Base-by-base conservation (phyloP, 2,329 filamentous ascomycete genomes). In the Fusarium sororula region DNA sequence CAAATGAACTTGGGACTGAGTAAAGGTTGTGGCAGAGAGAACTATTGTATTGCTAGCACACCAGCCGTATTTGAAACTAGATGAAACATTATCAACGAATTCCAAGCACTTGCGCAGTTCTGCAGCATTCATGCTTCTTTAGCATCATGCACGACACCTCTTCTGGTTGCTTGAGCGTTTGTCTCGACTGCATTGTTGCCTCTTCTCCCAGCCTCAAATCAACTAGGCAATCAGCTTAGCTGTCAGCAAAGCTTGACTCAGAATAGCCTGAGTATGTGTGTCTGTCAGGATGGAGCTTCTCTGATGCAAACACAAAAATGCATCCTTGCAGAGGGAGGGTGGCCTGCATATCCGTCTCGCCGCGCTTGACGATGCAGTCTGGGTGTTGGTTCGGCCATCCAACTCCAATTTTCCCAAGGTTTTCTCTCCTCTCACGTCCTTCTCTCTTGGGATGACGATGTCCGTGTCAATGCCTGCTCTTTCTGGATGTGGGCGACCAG, bases 281-380 rank as follows among this genome's bases (percentile, higher is more conserved):
- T 48, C 45, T 55, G 28, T 71, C 58, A 71, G 70, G 54, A 61
- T 60, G 30, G 54, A 39, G 61, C 53, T 50, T 53, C 48, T 54
- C 53, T 48, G 55, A 74, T 70, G 70, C 70, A 73, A 59, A 63
- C 48, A 68, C 39, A n/a, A n/a, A 60, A 57, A 53, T 30, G 45
- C n/a, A 68, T 71, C 71, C 66, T 53, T 72, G 63, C 50, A 50
- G 35, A 63, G 45, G 73, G 63, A 58, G 68, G 38, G 54, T 64
- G 65, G 70, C 57, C 54, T 70, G 53, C 67, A 63, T 66, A 70
- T 65, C 68, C 67, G 71, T 63, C 66, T 75, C 75, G 67, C 72
- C 71, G 64, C 70, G 62, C 61, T 51, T 47, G 48, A 75, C 56
- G 47, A 66, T 66, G 69, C 63, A 67, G 63, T 61, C 63, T 66